These are phyloP conservation scores for Pharnaceum exiguum DNA, from an alignment of 148 eudicot genomes.

Conservation along the genomic window DNA sequence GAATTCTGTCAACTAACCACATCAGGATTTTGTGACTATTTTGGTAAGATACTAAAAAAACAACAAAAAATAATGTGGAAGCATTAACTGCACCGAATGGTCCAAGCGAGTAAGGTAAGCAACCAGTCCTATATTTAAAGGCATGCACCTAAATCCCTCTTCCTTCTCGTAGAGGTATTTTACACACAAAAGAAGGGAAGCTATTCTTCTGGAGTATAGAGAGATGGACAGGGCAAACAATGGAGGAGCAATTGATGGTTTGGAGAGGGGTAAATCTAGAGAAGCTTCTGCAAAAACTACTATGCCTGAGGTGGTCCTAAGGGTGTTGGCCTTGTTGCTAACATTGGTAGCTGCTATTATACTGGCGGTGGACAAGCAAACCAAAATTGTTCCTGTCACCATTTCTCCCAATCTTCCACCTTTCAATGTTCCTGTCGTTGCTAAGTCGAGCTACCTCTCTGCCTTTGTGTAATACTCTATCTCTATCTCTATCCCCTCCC, in stretches of 20 bases:
- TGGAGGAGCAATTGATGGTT: too few relatives aligned
- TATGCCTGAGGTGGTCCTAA: constrained; percentile 31
- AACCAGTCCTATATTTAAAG: too few relatives aligned
- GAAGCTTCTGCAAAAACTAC: constrained; percentile 14
- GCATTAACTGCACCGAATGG: too few relatives aligned
- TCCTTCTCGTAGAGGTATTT: too few relatives aligned
- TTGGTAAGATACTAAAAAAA: too few relatives aligned
- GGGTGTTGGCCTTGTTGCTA: constrained; percentile 41
- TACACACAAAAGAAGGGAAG: too few relatives aligned
- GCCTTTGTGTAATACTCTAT: constrained; percentile 62
- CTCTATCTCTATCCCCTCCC: background rate
- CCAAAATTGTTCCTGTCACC: constrained; percentile 34
- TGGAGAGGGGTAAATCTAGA: background rate
- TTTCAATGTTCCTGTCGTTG: constrained; percentile 43
- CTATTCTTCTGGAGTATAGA: too few relatives aligned
- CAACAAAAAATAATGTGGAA: too few relatives aligned
- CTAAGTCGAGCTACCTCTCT: constrained; percentile 55
- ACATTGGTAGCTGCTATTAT: constrained; percentile 57
- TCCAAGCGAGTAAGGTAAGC: too few relatives aligned
- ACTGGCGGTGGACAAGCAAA: constrained; percentile 57
- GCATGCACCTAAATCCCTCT: too few relatives aligned
- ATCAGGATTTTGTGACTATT: too few relatives aligned
- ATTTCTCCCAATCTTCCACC: constrained; percentile 54
- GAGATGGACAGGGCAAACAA: background rate
- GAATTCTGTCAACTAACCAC: too few relatives aligned